These are phyloP conservation scores for Trichoderma breve DNA, from an alignment of 2,329 filamentous ascomycete species.

Conservation along the genomic window DNA sequence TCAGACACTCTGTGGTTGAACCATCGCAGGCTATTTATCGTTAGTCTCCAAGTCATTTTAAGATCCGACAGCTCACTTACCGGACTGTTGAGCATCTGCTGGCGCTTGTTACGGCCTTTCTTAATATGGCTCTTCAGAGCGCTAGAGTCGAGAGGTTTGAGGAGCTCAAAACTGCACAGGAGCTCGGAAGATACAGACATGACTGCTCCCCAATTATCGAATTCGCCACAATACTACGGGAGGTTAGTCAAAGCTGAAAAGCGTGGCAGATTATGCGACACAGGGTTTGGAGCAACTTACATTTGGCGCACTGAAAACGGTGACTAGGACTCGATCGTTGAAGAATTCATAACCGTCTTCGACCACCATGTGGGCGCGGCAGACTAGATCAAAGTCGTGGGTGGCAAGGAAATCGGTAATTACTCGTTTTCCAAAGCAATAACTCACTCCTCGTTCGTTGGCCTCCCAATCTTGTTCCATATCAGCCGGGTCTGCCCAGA, in stretches of 20 bases:
- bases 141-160: slow-evolving; percentile 94
- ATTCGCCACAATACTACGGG: slow-evolving; percentile 91
- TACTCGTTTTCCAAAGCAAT: slow-evolving; percentile 97
- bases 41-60: neutral
- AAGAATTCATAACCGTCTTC: slow-evolving; percentile 99
- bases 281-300: slow-evolving; percentile 53
- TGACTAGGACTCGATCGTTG: slow-evolving; percentile 89
- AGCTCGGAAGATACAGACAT: slow-evolving; percentile 96
- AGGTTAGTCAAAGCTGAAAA: slow-evolving; percentile 28
- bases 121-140: slow-evolving; percentile 98
- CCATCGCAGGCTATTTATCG: slow-evolving; percentile 48
- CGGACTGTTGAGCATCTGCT: slow-evolving; percentile 94
- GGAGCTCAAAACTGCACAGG: slow-evolving; percentile 92
- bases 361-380: slow-evolving; percentile 97
- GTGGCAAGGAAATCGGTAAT: slow-evolving; percentile 93
- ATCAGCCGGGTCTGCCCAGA: slow-evolving; percentile 97
- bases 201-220: slow-evolving; percentile 98
- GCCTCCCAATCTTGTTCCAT: slow-evolving; percentile 99
- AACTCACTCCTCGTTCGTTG: slow-evolving; percentile 94
- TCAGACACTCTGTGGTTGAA: slow-evolving; percentile 57
- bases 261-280: neutral
- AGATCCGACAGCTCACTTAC: slow-evolving; percentile 54
- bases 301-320: slow-evolving; percentile 96
- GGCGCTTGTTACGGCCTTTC: slow-evolving; percentile 90
- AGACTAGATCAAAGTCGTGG: slow-evolving; percentile 97